These are phyloP conservation scores for Citrullus mucosospermus DNA, from an alignment of 306 rosid genomes.

Conservation along the genomic window DNA sequence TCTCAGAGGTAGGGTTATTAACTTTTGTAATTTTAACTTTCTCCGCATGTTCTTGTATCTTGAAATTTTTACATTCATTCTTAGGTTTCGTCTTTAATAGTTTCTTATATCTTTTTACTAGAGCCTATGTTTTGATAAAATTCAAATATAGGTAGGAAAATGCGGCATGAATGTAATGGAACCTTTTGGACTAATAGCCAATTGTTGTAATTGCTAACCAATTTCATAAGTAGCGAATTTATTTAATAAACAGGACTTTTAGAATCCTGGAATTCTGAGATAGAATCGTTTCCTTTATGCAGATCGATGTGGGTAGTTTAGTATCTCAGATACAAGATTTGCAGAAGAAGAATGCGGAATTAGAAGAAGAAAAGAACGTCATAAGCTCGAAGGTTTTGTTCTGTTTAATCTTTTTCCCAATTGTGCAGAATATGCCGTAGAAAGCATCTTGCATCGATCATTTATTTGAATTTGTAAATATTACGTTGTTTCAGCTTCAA, in stretches of 20 bases:
- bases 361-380: conserved; percentile 50
- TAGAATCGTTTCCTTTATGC: neutral
- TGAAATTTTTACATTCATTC: neutral
- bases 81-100: neutral
- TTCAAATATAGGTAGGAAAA: neutral
- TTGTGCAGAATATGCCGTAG: neutral
- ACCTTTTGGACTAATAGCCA: neutral
- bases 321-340: conserved; percentile 63
- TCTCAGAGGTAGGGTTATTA: conserved; percentile 43
- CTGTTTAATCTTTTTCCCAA: neutral
- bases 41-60: neutral
- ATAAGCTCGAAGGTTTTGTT: conserved; percentile 35
- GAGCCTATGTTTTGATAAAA: neutral
- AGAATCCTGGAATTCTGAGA: neutral
- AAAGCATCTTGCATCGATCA: neutral
- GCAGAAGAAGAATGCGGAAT: conserved; percentile 49
- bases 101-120: neutral
- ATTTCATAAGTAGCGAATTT: neutral
- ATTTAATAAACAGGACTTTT: neutral
- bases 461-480: conserved; percentile 14
- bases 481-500: conserved; percentile 50
- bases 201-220: neutral
- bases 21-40: neutral
- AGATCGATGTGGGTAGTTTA: conserved; percentile 59
- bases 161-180: neutral